Evolutionary conservation across 2,329 filamentous ascomycete genomes (phyloP).

Genomic region (Ophiocordyceps camponoti-floridani): DNA sequence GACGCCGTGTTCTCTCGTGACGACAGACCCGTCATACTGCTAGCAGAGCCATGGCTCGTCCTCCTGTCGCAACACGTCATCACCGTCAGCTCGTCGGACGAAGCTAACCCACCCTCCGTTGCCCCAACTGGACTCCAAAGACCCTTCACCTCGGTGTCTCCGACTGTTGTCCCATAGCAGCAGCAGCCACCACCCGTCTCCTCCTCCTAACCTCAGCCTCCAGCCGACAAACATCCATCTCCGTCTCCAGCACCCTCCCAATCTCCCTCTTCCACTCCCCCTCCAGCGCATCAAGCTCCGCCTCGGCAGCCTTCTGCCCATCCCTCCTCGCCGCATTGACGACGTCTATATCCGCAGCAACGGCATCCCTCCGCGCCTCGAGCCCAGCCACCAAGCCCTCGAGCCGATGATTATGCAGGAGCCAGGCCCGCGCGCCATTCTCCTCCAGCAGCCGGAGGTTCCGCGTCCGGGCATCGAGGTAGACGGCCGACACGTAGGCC

Average conservation of each 20-base stretch:
- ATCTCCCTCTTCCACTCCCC: constrained; percentile 66
- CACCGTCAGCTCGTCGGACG: no score
- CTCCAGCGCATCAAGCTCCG: constrained; percentile 57
- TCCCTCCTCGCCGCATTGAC: constrained; percentile 35
- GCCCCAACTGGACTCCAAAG: no score
- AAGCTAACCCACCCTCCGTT: no score
- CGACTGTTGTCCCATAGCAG: not conserved
- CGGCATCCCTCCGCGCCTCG: constrained; percentile 56
- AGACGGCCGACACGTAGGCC: constrained; percentile 30
- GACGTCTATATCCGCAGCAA: constrained; percentile 51
- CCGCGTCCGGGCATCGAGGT: constrained; percentile 30
- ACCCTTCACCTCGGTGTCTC: no score
- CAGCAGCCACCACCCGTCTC: not conserved
- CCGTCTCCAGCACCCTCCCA: constrained; percentile 65
- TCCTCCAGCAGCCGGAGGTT: constrained; percentile 58
- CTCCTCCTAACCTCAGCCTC: constrained; percentile 41
- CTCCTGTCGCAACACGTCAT: no score
- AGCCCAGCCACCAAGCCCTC: constrained; percentile 48
- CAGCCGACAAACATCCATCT: constrained; percentile 64
- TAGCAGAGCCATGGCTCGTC: no score
- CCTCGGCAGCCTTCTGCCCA: constrained; percentile 10
- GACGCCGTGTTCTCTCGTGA: no score
- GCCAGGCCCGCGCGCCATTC: constrained; percentile 81
- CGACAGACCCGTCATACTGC: no score
- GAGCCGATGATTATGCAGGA: constrained; percentile 64